Base-by-base conservation (phyloP, 176 grass and related monocot genomes). In the Oryza meyeriana region DNA sequence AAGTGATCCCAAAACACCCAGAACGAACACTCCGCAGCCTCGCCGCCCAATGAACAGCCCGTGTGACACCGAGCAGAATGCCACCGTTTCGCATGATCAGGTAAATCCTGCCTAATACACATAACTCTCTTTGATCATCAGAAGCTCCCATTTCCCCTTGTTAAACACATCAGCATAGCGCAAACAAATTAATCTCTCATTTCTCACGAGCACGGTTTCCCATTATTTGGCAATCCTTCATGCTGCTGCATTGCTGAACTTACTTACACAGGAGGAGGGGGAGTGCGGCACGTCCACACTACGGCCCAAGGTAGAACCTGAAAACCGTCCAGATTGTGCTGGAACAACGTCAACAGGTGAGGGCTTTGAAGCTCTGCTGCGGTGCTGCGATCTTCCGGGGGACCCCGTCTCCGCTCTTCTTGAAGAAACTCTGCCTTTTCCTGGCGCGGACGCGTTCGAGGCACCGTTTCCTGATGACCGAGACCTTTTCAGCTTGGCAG, bases 1-100 rank as follows among this genome's bases (percentile, higher is more conserved):
- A 65, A 77, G 88, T 38, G 74, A 90, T 72, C 93, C 91, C 81
- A 92, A 20, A 71, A 95, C 93, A 14, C 85, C 93, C 20, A 90
- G 78, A 39, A 74, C 76, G 3, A 41, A 89, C 44, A 86, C 77
- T 86, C 93, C 85, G 30, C 89, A 85, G 58, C 80, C 77, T 34
- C 74, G 63, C 10, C 32, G 36, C 47, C 48, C 41, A 12, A 81
- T 80, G 36, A 88, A 77, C 33, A 90, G 79, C 18, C 52, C 79
- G 47, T 85, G 62, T 18, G 40, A 48, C 65, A 45, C 68, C 36
- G 88, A 74, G 31, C 76, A 83, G 45, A 74, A 84, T 77, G 26
- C 28, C 31, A 44, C 32, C 10, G 10, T 41, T 35, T 25, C 75
- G 58, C 61, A n/a, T 29, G 77, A 20, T 59, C 86, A 90, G 93